Percentiles rank a stretch among this genome's conserved stretches.
Conservation (phyloP, 768 basidiomycete genomes). For the Infundibulicybe gibba region DNA sequence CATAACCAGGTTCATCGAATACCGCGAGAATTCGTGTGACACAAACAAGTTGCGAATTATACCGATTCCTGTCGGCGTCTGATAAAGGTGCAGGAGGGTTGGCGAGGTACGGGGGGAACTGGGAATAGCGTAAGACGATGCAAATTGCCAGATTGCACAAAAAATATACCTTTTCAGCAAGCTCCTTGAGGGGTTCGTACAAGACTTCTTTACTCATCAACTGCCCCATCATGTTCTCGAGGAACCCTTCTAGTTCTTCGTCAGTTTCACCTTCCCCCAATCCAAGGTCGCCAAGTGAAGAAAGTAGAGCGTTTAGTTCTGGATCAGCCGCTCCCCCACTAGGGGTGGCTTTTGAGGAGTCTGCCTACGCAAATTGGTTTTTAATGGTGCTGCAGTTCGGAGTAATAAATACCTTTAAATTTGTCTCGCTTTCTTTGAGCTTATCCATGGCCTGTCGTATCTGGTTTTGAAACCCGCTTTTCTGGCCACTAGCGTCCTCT, state of each 20-base stretch:
- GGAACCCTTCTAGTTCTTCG: conserved; percentile 56
- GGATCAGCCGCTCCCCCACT: conserved; percentile 15
- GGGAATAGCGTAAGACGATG: neutral
- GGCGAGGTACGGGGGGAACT: conserved; percentile 79
- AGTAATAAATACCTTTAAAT: conserved; percentile 35
- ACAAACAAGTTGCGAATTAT: conserved; percentile 53
- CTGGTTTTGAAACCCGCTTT: conserved; percentile 59
- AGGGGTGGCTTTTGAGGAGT: conserved; percentile 8
- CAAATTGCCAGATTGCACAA: neutral
- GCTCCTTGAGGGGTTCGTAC: conserved; percentile 84
- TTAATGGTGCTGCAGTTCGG: neutral
- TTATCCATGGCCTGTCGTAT: conserved; percentile 75
- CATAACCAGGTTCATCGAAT: conserved; percentile 62
- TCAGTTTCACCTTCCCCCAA: conserved; percentile 34
- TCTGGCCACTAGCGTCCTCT: conserved; percentile 3
- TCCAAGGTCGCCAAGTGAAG: conserved; percentile 38
- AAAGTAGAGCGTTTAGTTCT: conserved; percentile 51
- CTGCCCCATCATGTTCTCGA: conserved; percentile 81
- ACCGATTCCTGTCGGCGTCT: conserved; percentile 58
- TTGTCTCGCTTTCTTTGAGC: conserved; percentile 64
- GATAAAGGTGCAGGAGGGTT: conserved; percentile 52
- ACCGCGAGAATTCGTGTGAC: conserved; percentile 56
- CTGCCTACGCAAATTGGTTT: conserved; percentile 11
- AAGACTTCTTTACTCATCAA: conserved; percentile 80
- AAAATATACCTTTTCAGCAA: conserved; percentile 59